A percentile compares a stretch with the other conserved stretches of the same genome.
Evolutionary conservation across 192 early-diverging fungal genomes (phyloP).

Genomic region (Linnemannia zychae): DNA sequence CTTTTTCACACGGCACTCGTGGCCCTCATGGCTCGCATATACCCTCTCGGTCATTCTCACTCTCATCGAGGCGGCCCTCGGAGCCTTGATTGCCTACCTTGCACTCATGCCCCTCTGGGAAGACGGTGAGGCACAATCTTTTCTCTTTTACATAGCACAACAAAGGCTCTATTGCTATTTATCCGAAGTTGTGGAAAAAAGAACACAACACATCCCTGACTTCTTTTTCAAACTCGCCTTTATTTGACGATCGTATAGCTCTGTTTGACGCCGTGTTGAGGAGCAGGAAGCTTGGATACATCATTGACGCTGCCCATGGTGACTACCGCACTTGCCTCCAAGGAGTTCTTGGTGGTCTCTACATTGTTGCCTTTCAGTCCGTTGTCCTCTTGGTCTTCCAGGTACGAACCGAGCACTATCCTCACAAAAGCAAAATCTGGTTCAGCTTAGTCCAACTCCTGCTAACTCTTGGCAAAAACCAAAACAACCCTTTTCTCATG

Average conservation of each 20-base stretch:
- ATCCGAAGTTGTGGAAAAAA: not conserved
- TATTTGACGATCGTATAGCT: slow-evolving; percentile 18
- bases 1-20: slow-evolving; percentile 58
- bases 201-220: not conserved
- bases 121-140: slow-evolving; percentile 47
- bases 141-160: not conserved
- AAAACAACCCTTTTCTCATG: not conserved
- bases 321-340: slow-evolving; percentile 53
- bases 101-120: slow-evolving; percentile 69
- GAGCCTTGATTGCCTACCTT: slow-evolving; percentile 66
- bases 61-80: slow-evolving; percentile 65
- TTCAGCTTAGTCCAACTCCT: slow-evolving; percentile 44
- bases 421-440: slow-evolving; percentile 16
- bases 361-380: slow-evolving; percentile 47
- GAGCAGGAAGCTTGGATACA: slow-evolving; percentile 54
- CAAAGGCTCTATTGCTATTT: no score
- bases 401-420: slow-evolving; percentile 27
- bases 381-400: slow-evolving; percentile 44
- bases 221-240: not conserved
- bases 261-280: slow-evolving; percentile 70
- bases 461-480: slow-evolving; percentile 12
- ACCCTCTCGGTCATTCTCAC: slow-evolving; percentile 62
- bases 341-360: slow-evolving; percentile 32
- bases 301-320: slow-evolving; percentile 57
- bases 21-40: slow-evolving; percentile 72